A percentile compares a stretch with the other conserved stretches of the same genome.
phyloP scores from a whole-genome alignment of 495 filamentous ascomycete genomes.

The Opeltia flavorubescens region DNA sequence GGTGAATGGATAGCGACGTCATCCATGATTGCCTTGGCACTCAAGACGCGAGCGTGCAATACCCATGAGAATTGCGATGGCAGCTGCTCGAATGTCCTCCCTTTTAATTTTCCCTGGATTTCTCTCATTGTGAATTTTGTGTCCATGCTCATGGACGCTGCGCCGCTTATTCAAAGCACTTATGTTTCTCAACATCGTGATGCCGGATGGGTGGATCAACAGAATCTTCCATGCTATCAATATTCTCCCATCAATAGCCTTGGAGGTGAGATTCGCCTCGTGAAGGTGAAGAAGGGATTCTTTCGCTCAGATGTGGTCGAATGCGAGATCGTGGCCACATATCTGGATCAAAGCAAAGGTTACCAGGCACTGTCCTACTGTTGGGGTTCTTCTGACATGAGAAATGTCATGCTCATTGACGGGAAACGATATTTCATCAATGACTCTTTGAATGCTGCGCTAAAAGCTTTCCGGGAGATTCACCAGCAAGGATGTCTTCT shows the following conservation, averaged over 20 bases:
- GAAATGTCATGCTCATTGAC: background rate
- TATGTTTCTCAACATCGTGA: background rate
- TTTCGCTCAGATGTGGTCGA: constrained; percentile 1
- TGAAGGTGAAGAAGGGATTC: background rate
- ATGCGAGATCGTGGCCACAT: background rate
- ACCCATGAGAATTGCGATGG: constrained; percentile 2
- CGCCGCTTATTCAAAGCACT: background rate
- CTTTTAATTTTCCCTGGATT: background rate
- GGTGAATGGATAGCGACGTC: background rate
- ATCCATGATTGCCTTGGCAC: background rate
- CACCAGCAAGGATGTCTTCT: background rate
- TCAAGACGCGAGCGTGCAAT: background rate
- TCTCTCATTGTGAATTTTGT: background rate
- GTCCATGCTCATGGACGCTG: background rate
- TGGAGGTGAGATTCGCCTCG: background rate
- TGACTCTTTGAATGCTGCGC: background rate
- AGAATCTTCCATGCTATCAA: background rate
- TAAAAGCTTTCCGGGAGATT: background rate
- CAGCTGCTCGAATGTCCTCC: background rate
- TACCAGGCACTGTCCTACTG: constrained; percentile 1
- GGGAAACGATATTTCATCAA: background rate
- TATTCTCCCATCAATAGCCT: constrained; percentile 1
- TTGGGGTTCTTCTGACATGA: background rate
- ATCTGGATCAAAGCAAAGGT: background rate
- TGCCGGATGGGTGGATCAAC: background rate